Base-by-base conservation (phyloP, 2,329 filamentous ascomycete genomes). In the Raffaelea ambrosiae region DNA sequence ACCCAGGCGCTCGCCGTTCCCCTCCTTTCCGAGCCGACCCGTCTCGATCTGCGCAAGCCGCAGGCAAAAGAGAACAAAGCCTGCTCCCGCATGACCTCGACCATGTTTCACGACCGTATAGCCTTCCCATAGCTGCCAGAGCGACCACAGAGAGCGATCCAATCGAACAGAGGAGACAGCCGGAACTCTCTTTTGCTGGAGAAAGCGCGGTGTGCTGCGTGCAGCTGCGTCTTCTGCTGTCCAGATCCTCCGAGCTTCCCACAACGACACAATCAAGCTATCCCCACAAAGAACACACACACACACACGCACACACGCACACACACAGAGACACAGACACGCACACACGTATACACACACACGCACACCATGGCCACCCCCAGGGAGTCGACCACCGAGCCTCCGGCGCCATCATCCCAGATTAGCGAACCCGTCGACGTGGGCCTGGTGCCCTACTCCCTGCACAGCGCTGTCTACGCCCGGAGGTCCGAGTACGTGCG, bases 401-500 rank as follows among this genome's bases (percentile, higher is more conserved):
- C 59, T 38, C 63, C 66, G 18, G 66, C 67, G 20, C 56, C 60
- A 40, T 63, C 65, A 8, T 67, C 67, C 20, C 57, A 59, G 42
- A 55, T 51, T 18, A 64, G 67, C 31, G 74, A 77, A 18, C 61
- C 66, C 9, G 65, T 65, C 47, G 73, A 79, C 35, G 57, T 68
- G 2, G 56, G 60, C n/a, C 61, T 62, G 10, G 72, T 68, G 35
- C 77, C 74, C 1, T 71, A 74, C 46, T 82, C 79, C 3, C 74
- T 84, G n/a, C 77, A 78, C 41, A 72, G 70, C 52, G 78, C 79
- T 26, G 71, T 97, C 36, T 78, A 84, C 60, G 81, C 85, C 36
- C 79, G 93, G 47, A 79, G 83, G 58, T 69, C 77, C 43, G 90
- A 97, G 63, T 98, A 90, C 63, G 84, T 85, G 22, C 79, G 82